Evolutionary conservation across 2,329 filamentous ascomycete genomes (phyloP).

Genomic region (Aspergillus neotritici): DNA sequence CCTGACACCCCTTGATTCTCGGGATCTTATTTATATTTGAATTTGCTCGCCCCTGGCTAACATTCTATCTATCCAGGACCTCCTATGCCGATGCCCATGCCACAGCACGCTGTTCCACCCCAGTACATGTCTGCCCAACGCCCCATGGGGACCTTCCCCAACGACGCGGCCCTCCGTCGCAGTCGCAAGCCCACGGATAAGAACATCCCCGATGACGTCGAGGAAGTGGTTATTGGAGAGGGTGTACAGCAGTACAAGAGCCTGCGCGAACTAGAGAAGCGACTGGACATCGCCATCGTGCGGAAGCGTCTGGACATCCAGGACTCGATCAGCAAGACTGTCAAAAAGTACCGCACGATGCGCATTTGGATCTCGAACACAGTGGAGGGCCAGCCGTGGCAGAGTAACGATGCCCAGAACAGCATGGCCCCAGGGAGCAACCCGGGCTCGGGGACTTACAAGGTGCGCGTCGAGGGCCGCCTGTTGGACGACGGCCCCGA

Average conservation of each 20-base stretch:
- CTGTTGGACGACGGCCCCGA: conserved; percentile 66
- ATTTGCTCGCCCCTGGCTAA: conserved; percentile 3
- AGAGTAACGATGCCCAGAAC: conserved; percentile 79
- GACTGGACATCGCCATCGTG: conserved; percentile 86
- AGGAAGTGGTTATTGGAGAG: conserved; percentile 75
- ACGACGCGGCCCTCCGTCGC: conserved; percentile 61
- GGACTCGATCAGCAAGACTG: conserved; percentile 68
- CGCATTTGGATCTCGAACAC: conserved; percentile 95
- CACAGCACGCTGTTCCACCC: conserved; percentile 34
- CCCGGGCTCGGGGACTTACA: conserved; percentile 51
- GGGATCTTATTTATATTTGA: conserved; percentile 8
- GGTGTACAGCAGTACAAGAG: conserved; percentile 75
- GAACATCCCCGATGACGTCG: conserved; percentile 85
- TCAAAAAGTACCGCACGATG: conserved; percentile 76
- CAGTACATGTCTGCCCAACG: conserved; percentile 36
- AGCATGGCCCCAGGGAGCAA: conserved; percentile 48
- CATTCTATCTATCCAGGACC: conserved; percentile 15
- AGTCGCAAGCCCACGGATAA: conserved; percentile 91
- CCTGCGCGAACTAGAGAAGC: conserved; percentile 78
- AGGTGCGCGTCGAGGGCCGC: conserved; percentile 85
- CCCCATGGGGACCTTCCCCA: conserved; percentile 29
- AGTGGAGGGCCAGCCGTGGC: conserved; percentile 90
- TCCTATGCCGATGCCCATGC: conserved; percentile 32
- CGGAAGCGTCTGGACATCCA: conserved; percentile 88
- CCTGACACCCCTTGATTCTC: conserved; percentile 7